Evolutionary conservation across 2,329 filamentous ascomycete genomes (phyloP), one percentile per base, ranked within the genome.

Genomic region (Fusarium burgessii): DNA sequence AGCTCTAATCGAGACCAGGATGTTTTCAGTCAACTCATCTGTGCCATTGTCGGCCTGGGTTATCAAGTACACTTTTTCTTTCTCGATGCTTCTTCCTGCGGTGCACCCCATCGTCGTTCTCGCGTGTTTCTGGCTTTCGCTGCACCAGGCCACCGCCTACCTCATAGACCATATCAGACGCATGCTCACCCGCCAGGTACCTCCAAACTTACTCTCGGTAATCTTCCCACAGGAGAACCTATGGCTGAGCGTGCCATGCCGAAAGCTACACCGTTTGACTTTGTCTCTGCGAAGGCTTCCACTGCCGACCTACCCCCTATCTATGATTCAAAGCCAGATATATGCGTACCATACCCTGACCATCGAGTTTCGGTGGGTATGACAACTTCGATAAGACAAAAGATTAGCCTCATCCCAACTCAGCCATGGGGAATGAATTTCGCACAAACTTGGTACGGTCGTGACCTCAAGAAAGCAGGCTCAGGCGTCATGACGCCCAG

Each of bases 91-190:
- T 93, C 91, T 84, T 88, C 87, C 0, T 89, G 87, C 68, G 92
- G 92, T 2, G 89, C 90, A 4, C 82, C 89, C 0, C 93, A 96
- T 76, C 82, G 81, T 6, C 87, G 93, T 7, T 87, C 85, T 6
- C 85, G 93, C 10, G 83, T 95, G 0, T 94, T 97, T 65, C 84
- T 96, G 2, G 83, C 87, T 5, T 91, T 94, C 66, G 88, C 92
- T 2, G 92, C 92, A 0, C 91, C 93, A 0, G 91, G 89, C 0
- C 80, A 88, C 6, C 78, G 77, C 3, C 86, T 92, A 0, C 88
- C 92, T 0, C 76, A 80, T 0, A 81, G 84, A 5, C 92, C 92
- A 0, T 68, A 78, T 0, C 83, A 87, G 1, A 92, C 92, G 0
- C 92, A 95, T 75, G 87, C 87, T 0, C 89, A 92, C 61, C 88